Evolutionary conservation across 345 rosid species (phyloP).

Genomic region (Populus ilicifolia): DNA sequence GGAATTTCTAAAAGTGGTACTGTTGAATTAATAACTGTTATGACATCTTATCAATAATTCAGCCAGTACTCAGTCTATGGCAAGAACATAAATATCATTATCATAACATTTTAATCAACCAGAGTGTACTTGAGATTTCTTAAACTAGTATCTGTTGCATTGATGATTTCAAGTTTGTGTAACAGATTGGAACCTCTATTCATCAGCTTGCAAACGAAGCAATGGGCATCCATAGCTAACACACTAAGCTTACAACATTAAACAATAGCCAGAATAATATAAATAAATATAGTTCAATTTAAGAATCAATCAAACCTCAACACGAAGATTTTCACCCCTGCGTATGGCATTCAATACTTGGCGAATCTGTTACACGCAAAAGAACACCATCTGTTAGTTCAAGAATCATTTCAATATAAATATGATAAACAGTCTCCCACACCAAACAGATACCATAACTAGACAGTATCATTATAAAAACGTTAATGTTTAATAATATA

Average conservation of each 20-base stretch:
- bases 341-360: slow-evolving; percentile 78
- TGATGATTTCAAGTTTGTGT: background rate
- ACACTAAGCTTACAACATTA: background rate
- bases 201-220: background rate
- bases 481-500: background rate
- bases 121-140: background rate
- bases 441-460: background rate
- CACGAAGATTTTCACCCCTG: slow-evolving; percentile 64
- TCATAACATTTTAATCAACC: background rate
- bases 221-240: background rate
- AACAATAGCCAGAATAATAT: background rate
- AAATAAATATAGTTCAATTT: slow-evolving; percentile 1
- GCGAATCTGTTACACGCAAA: slow-evolving; percentile 59
- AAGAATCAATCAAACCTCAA: slow-evolving; percentile 57
- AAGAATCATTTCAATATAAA: background rate
- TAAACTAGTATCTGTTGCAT: background rate
- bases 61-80: background rate
- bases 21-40: background rate
- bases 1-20: background rate
- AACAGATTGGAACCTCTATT: background rate
- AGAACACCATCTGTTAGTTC: slow-evolving; percentile 19
- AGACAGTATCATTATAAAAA: background rate
- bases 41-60: background rate
- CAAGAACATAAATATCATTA: background rate
- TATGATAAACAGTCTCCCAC: background rate